Conservation (phyloP, 345 rosid genomes). For the Fremontodendron californicum region DNA sequence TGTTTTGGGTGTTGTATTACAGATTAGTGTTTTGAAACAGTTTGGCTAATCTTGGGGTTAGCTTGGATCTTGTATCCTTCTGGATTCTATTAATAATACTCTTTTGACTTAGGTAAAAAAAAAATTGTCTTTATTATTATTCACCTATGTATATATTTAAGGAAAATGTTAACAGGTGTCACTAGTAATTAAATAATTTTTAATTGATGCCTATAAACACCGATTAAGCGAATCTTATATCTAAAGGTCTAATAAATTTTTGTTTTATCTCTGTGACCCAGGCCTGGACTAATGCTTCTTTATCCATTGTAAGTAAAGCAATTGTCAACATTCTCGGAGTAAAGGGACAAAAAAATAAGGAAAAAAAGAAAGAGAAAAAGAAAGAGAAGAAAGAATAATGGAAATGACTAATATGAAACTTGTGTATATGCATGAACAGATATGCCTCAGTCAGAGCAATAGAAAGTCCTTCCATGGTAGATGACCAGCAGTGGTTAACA, state of each 20-base stretch:
- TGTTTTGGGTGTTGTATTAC: no score
- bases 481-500: constrained; percentile 95
- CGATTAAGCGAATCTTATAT: no score
- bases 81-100: no score
- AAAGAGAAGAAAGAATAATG: not conserved
- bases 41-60: no score
- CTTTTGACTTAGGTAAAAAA: no score
- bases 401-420: not conserved
- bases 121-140: no score
- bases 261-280: constrained; percentile 26
- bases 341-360: not conserved
- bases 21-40: no score
- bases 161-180: no score
- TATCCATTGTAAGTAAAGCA: constrained; percentile 74
- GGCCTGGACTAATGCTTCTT: constrained; percentile 90
- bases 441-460: constrained; percentile 87
- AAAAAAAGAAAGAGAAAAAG: not conserved
- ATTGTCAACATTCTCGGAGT: not conserved
- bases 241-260: not conserved
- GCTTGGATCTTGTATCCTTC: no score
- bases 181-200: no score
- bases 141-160: no score
- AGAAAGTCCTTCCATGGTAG: constrained; percentile 75
- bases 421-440: constrained; percentile 28
- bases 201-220: no score